phyloP scores from a whole-genome alignment of 192 early-diverging fungal species.

The Linnemannia elongata region DNA sequence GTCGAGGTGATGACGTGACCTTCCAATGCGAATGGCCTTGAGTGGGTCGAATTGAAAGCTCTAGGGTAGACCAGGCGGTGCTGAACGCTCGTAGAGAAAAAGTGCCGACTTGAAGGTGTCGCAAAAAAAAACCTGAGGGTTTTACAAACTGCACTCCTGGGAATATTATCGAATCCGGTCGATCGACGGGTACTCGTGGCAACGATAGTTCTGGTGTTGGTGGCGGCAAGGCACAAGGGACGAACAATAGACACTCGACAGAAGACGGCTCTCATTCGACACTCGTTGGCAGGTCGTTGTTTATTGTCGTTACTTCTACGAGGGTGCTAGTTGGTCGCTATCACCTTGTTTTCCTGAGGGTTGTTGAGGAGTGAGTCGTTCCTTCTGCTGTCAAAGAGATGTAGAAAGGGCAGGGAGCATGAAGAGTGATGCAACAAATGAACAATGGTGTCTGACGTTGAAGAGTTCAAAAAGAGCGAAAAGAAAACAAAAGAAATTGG shows the following conservation, averaged over 20 bases:
- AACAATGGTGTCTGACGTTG: background rate
- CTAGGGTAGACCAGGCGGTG: background rate
- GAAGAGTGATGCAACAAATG: background rate
- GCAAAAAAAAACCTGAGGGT: background rate
- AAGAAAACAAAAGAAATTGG: background rate
- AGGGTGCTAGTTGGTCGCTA: background rate
- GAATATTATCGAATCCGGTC: background rate
- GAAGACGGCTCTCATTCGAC: constrained; percentile 11
- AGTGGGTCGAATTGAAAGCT: background rate
- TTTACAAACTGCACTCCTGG: background rate
- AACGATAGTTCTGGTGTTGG: background rate
- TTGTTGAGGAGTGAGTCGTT: background rate
- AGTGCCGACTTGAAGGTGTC: background rate
- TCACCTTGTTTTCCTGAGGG: background rate
- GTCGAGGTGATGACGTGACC: background rate
- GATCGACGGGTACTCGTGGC: background rate
- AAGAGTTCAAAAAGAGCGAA: background rate
- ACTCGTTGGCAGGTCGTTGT: background rate
- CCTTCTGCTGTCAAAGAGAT: background rate
- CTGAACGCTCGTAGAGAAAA: background rate
- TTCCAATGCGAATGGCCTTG: background rate
- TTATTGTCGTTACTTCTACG: background rate
- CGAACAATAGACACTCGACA: background rate
- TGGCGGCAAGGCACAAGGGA: background rate
- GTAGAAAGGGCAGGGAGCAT: background rate